These are phyloP conservation scores for Chaetomium globosum DNA, from an alignment of 2,329 filamentous ascomycete species.

Conservation along the genomic window DNA sequence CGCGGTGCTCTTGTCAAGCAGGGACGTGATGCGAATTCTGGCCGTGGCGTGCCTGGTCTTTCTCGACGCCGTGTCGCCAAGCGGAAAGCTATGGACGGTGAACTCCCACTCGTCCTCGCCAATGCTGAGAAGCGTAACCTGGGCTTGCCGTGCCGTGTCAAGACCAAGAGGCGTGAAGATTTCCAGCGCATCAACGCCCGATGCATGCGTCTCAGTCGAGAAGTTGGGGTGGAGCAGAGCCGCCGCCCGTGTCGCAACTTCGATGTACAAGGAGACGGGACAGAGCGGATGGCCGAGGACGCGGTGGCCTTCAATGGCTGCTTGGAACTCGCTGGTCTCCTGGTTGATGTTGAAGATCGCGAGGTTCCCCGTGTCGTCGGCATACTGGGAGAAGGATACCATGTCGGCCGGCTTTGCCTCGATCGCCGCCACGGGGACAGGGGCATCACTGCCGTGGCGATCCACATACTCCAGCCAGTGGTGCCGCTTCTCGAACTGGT, in stretches of 20 bases:
- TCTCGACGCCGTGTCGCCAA: neutral
- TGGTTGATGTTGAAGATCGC: neutral
- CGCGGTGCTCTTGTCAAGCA: neutral
- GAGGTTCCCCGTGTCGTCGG: too few relatives aligned
- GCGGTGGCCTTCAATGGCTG: neutral
- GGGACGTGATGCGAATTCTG: too few relatives aligned
- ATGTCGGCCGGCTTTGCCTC: neutral
- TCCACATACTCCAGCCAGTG: neutral
- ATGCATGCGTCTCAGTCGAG: too few relatives aligned
- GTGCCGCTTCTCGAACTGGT: neutral
- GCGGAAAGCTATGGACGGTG: neutral
- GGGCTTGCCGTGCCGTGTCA: too few relatives aligned
- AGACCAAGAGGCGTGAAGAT: neutral
- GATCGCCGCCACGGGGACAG: too few relatives aligned
- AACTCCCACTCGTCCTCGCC: neutral
- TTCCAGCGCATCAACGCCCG: neutral
- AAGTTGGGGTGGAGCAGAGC: too few relatives aligned
- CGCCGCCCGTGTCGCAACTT: neutral
- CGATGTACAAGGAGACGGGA: conserved; percentile 10
- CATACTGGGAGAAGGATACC: neutral
- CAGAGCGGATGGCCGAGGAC: neutral
- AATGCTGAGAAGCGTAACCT: neutral
- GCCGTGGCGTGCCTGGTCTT: too few relatives aligned
- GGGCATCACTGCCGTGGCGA: too few relatives aligned
- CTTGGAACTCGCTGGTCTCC: too few relatives aligned